Evolutionary conservation across 169 alveolate genomes (phyloP).

Genomic region (Eimeria zaria): DNA sequence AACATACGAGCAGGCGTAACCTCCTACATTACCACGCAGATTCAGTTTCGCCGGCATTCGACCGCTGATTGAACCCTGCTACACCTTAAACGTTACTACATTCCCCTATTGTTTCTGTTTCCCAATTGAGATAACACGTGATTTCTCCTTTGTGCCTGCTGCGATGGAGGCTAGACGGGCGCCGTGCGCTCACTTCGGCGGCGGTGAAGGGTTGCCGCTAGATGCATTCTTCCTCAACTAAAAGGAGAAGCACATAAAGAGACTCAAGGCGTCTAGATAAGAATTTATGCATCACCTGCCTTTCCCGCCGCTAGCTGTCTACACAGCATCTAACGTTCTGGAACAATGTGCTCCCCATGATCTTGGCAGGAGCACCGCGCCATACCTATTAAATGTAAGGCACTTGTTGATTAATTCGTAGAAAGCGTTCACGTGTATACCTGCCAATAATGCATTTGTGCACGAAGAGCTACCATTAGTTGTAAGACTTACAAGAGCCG

Average conservation of each 20-base stretch:
- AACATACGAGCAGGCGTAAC: not conserved
- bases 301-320: not conserved
- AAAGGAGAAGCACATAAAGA: not conserved
- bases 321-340: not conserved
- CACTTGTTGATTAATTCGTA: not conserved
- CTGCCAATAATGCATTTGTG: not conserved
- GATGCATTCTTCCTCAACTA: not conserved
- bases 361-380: not conserved
- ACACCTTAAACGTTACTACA: not conserved
- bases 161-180: not conserved
- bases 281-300: not conserved
- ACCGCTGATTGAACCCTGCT: not conserved
- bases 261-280: not conserved
- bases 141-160: not conserved
- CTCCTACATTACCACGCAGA: not conserved
- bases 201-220: not conserved
- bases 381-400: not conserved
- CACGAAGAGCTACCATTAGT: not conserved
- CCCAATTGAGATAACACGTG: not conserved
- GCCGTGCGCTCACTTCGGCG: not conserved
- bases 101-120: not conserved
- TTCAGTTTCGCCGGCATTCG: not conserved
- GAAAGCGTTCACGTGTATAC: not conserved
- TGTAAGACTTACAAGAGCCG: slow-evolving; percentile 10
- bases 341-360: not conserved